Conservation (phyloP, 139 green algal species). For the Coccomyxa sp. region DNA sequence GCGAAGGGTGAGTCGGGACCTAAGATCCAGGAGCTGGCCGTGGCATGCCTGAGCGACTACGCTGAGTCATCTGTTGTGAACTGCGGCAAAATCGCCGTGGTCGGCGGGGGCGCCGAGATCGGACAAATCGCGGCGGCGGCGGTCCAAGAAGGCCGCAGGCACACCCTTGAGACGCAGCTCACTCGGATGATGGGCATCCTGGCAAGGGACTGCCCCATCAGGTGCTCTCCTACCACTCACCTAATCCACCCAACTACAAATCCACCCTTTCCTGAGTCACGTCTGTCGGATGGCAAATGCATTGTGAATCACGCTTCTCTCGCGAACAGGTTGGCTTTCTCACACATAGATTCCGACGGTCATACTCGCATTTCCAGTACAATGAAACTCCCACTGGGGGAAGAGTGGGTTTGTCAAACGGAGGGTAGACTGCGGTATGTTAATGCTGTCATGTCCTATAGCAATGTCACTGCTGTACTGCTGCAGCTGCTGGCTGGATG, state of each 20-base stretch:
- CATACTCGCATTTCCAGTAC: not conserved
- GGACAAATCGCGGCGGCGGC: slow-evolving; percentile 23
- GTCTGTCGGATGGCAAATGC: not conserved
- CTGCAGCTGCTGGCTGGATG: not conserved
- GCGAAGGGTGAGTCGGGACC: slow-evolving; percentile 1
- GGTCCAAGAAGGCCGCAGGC: not conserved
- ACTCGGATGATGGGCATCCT: slow-evolving; percentile 19
- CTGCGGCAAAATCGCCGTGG: slow-evolving; percentile 33
- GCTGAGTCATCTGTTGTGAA: slow-evolving; percentile 35
- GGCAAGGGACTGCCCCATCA: slow-evolving; percentile 14
- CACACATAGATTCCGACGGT: not conserved
- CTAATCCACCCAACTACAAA: no score
- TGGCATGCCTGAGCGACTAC: slow-evolving; percentile 31
- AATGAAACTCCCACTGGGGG: not conserved
- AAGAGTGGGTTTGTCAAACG: not conserved
- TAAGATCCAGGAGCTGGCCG: slow-evolving; percentile 7
- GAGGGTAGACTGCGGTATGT: not conserved
- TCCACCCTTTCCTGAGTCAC: not conserved
- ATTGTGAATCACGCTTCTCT: not conserved
- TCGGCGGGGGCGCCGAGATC: slow-evolving; percentile 33
- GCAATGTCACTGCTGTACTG: not conserved
- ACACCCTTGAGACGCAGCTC: slow-evolving; percentile 30
- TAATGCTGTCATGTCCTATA: not conserved
- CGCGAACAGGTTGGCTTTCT: not conserved
- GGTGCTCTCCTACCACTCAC: not conserved